Percentiles rank a stretch among this genome's conserved stretches.
Conservation (phyloP, 306 rosid genomes). For the Rosa rugosa region DNA sequence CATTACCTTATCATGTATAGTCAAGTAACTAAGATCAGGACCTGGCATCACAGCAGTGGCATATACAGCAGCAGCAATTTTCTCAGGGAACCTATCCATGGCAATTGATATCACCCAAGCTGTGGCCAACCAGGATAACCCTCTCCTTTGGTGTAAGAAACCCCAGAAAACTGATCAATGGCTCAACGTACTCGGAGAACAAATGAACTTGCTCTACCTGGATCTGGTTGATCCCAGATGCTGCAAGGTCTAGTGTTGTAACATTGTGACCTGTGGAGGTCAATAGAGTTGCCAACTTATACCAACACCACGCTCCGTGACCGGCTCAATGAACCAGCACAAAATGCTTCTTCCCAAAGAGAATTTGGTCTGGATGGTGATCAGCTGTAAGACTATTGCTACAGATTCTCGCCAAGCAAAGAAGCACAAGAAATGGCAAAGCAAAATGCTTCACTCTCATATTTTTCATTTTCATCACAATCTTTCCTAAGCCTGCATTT, state of each 20-base stretch:
- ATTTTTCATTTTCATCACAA: background rate
- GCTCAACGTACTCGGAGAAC: slow-evolving; percentile 34
- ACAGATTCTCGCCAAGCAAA: background rate
- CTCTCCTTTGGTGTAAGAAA: slow-evolving; percentile 13
- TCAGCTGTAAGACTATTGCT: background rate
- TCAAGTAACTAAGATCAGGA: slow-evolving; percentile 18
- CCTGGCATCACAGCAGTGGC: slow-evolving; percentile 38
- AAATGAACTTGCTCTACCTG: slow-evolving; percentile 21
- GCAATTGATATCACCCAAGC: slow-evolving; percentile 39
- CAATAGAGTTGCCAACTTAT: slow-evolving; percentile 34
- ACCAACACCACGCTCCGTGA: slow-evolving; percentile 76
- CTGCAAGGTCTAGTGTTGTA: slow-evolving; percentile 45
- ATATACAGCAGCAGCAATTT: slow-evolving; percentile 31
- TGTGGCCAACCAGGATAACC: slow-evolving; percentile 47
- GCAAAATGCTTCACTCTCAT: background rate
- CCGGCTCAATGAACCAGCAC: slow-evolving; percentile 57
- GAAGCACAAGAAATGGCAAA: background rate
- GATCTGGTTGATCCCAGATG: slow-evolving; percentile 43
- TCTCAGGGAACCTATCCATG: slow-evolving; percentile 42
- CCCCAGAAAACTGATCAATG: too few species aligned
- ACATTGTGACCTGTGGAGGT: slow-evolving; percentile 40
- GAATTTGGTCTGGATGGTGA: background rate
- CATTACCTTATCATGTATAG: slow-evolving; percentile 15
- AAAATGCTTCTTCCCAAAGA: slow-evolving; percentile 23
- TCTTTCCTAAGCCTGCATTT: background rate